Evolutionary conservation across 2,329 filamentous ascomycete genomes (phyloP).

Genomic region (Phyllosticta ampelicida): DNA sequence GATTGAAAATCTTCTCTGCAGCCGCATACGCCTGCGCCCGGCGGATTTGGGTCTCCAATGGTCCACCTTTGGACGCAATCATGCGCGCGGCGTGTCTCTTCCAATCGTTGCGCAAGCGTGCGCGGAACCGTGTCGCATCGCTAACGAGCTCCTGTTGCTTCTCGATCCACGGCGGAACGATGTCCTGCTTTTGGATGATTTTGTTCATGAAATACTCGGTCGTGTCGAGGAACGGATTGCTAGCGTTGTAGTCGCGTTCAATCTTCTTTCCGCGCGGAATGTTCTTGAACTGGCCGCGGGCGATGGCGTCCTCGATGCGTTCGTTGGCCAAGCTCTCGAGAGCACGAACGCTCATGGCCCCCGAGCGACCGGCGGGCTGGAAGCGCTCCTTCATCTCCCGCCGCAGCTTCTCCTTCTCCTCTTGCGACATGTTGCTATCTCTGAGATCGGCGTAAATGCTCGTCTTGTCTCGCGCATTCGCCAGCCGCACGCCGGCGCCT

Average conservation of each 20-base stretch:
- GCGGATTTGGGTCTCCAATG: conserved; percentile 59
- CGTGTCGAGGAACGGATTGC: conserved; percentile 85
- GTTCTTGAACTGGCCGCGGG: conserved; percentile 77
- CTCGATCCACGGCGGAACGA: conserved; percentile 96
- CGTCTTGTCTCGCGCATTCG: conserved; percentile 48
- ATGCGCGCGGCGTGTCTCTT: conserved; percentile 66
- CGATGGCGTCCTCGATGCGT: conserved; percentile 86
- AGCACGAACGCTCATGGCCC: conserved; percentile 69
- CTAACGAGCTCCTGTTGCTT: conserved; percentile 85
- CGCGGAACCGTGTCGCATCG: conserved; percentile 58
- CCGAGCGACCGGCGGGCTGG: conserved; percentile 55
- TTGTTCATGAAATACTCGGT: conserved; percentile 98
- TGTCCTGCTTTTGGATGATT: conserved; percentile 92
- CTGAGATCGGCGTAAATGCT: conserved; percentile 45
- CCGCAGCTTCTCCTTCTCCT: conserved; percentile 61
- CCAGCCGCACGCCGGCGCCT: conserved; percentile 35
- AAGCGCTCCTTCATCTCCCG: conserved; percentile 75
- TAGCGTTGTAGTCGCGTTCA: conserved; percentile 71
- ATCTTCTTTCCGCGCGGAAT: conserved; percentile 69
- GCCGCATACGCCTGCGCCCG: conserved; percentile 63
- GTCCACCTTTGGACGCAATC: conserved; percentile 68
- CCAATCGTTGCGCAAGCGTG: conserved; percentile 72
- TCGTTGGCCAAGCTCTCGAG: conserved; percentile 79
- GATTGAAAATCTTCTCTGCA: conserved; percentile 58
- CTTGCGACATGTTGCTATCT: conserved; percentile 45